phyloP scores from a whole-genome alignment of 768 basidiomycete genomes.

The Epithele typhae region DNA sequence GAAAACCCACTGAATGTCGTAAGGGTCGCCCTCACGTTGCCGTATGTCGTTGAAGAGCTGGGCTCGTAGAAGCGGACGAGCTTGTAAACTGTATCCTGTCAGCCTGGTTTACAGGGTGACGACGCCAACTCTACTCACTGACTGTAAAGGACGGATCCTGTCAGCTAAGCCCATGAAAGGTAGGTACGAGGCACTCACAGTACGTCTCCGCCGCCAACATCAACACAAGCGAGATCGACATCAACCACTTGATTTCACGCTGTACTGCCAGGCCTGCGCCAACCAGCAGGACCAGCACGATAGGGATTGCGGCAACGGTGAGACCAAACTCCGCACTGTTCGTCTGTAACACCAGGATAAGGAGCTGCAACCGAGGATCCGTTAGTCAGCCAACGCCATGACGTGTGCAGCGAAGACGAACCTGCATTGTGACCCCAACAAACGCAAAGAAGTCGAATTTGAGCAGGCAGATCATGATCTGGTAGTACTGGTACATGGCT shows the following conservation, averaged over 20 bases:
- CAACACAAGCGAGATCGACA: slow-evolving; percentile 64
- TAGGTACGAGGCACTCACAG: slow-evolving; percentile 44
- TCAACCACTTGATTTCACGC: slow-evolving; percentile 82
- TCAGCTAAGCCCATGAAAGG: not conserved
- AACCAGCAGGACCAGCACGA: slow-evolving; percentile 64
- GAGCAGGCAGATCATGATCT: slow-evolving; percentile 81
- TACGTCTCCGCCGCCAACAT: slow-evolving; percentile 77
- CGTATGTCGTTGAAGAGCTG: slow-evolving; percentile 46
- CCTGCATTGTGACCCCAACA: slow-evolving; percentile 87
- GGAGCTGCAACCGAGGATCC: slow-evolving; percentile 49
- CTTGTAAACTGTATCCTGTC: slow-evolving; percentile 59
- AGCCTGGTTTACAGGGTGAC: not conserved
- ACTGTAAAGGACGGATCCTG: slow-evolving; percentile 13
- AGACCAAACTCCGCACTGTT: slow-evolving; percentile 75
- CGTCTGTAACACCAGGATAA: slow-evolving; percentile 66
- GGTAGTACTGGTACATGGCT: slow-evolving; percentile 86
- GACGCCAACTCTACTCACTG: slow-evolving; percentile 13
- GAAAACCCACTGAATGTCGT: slow-evolving; percentile 74
- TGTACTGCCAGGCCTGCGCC: slow-evolving; percentile 68
- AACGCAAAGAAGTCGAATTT: slow-evolving; percentile 92
- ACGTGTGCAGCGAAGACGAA: slow-evolving; percentile 18
- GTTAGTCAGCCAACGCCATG: not conserved
- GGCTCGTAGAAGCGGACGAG: slow-evolving; percentile 81
- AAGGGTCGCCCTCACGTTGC: slow-evolving; percentile 72
- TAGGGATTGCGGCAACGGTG: slow-evolving; percentile 79